A percentile compares a stretch with the other conserved stretches of the same genome.
These are phyloP conservation scores for Graphilbum sp. DNA, from an alignment of 2,329 filamentous ascomycete species.

Conservation along the genomic window DNA sequence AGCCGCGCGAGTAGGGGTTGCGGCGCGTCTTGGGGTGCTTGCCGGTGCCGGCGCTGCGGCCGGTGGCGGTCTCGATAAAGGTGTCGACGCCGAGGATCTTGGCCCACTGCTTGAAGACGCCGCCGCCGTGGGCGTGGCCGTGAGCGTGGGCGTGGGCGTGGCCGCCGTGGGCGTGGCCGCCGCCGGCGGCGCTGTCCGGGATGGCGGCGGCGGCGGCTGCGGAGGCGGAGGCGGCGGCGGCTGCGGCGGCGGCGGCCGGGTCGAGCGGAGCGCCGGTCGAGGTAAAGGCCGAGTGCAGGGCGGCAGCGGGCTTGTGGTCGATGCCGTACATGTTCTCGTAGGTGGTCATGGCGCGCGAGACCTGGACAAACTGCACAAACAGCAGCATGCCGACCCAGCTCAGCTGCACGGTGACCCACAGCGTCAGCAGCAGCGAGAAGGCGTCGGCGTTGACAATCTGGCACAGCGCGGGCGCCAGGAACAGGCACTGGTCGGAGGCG, in stretches of 20 bases:
- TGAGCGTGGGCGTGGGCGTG: conserved; percentile 20
- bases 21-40: conserved; percentile 34
- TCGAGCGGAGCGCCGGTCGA: conserved; percentile 61
- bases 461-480: conserved; percentile 65
- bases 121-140: conserved; percentile 28
- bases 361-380: conserved; percentile 82
- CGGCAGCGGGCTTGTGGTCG: conserved; percentile 35
- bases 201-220: conserved; percentile 37
- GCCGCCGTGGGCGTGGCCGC: conserved; percentile 24
- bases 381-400: conserved; percentile 97
- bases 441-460: conserved; percentile 62
- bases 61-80: conserved; percentile 83
- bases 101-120: conserved; percentile 65
- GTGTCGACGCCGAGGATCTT: conserved; percentile 80
- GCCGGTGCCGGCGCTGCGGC: conserved; percentile 51
- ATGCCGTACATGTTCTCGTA: conserved; percentile 91
- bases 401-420: conserved; percentile 73
- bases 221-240: neutral
- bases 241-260: conserved; percentile 39
- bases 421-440: conserved; percentile 62
- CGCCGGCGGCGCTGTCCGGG: conserved; percentile 35
- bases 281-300: conserved; percentile 58
- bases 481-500: conserved; percentile 44
- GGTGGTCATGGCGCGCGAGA: conserved; percentile 84
- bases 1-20: conserved; percentile 76